Percentiles rank a stretch among this genome's conserved stretches.
phyloP scores from a whole-genome alignment of 192 early-diverging fungal species.

The Phycomyces nitens region DNA sequence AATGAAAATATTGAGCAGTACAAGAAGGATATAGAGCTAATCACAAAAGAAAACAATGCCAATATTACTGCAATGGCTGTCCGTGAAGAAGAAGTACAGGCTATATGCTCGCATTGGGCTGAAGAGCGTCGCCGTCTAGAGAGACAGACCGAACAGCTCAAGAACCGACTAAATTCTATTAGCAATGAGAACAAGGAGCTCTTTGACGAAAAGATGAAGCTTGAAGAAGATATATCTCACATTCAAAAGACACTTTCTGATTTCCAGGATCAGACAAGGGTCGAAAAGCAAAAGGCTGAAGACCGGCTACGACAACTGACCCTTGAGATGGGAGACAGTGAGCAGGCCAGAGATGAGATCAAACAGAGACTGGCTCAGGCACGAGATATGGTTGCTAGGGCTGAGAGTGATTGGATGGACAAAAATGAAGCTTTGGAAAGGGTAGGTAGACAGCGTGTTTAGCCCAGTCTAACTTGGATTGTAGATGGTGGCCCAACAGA shows the following conservation, averaged over 20 bases:
- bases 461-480: too few relatives aligned
- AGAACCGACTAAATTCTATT: too few relatives aligned
- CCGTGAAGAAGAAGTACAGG: too few relatives aligned
- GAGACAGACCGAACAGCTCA: too few relatives aligned
- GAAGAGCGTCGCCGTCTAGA: too few relatives aligned
- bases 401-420: slow-evolving; percentile 33
- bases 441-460: slow-evolving; percentile 7
- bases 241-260: background rate
- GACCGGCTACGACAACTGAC: slow-evolving; percentile 3
- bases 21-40: too few relatives aligned
- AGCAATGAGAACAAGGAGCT: background rate
- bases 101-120: too few relatives aligned
- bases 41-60: too few relatives aligned
- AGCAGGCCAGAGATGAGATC: slow-evolving; percentile 28
- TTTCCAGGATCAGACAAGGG: background rate
- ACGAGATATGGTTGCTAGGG: slow-evolving; percentile 21
- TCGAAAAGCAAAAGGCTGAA: background rate
- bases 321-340: slow-evolving; percentile 21
- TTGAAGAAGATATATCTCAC: background rate
- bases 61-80: too few relatives aligned
- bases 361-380: slow-evolving; percentile 20
- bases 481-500: too few relatives aligned
- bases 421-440: slow-evolving; percentile 26
- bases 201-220: background rate
- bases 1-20: too few relatives aligned